Base-by-base conservation (phyloP, 2,329 filamentous ascomycete genomes). In the Hypoxylon sp. region DNA sequence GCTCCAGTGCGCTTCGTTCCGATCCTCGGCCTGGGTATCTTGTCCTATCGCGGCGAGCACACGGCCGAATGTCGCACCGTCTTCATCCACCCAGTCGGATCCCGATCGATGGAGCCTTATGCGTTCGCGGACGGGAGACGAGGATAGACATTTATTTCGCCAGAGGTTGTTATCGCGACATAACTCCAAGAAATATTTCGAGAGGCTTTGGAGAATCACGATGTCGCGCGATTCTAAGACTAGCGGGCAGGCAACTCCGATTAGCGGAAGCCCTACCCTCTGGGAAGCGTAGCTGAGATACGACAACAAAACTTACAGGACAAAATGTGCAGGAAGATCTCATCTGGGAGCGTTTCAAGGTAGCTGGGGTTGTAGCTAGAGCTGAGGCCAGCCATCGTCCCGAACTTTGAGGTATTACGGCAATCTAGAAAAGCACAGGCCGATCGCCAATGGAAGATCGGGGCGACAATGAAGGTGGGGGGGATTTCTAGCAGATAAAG, bases 151-250 rank as follows among this genome's bases (percentile, higher is more conserved):
- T 73, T 89, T 83, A 2, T 84, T 79, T 65, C 90, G 90, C 94
- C 94, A 97, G 34, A 94, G 80, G 39, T 82, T 85, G 70, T 91
- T 86, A 74, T 97, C 92, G 59, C 92, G 88, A 39, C 87, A 89
- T 43, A 95, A 81, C 28, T 80, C 77, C 26, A 89, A 84, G 61
- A 94, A 86, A 46, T 82, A 84, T 66, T 82, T 87, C 24, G 88
- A 94, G 11, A 92, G 87, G 19, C 85, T 83, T 77, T 94, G 92
- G 32, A 94, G 80, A 57, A 78, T 83, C 59, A 90, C 86, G 62
- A 94, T 84, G 67, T 93, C 86, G 43, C 75, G 72, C 15, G 88
- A 83, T n/a, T 86, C 81, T 65, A 93, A 85, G 58, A 72, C 73
- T 75, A 51, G 30, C 22, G 13, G 13, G 43, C 7, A 37, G 32